Base-by-base conservation (phyloP, 805 yeast genomes). In the Wickerhamiella nectarea region DNA sequence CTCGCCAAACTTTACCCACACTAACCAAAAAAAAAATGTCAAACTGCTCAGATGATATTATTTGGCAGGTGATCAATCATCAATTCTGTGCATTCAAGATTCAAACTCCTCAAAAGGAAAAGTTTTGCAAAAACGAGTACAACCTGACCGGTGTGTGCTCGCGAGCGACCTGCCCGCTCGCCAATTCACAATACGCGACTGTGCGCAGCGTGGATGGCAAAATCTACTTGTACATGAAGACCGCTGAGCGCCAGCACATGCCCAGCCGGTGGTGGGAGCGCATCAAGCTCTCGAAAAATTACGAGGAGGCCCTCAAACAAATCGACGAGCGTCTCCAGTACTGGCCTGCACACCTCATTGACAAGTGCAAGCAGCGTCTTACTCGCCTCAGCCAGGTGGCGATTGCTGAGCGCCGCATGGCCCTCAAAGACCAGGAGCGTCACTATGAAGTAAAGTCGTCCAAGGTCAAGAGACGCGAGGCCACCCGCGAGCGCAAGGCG, bases 251-350 rank as follows among this genome's bases (percentile, higher is more conserved):
- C 65, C 93, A 94, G 17, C 97, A 91, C 60, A 82, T 86, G 50
- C 99, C 99, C 11, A 76, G 82, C 36, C 80, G 81, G 55, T 67
- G 84, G 60, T 91, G 99, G 99, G 96, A 91, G 65, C 74, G 96
- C 56, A 80, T 91, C 58, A 81, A 79, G 62, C 70, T 91, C 48
- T 81, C 91, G 38, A 86, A 84, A 63, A 87, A 91, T 62, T 91
- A 86, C 61, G 72, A 79, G 43, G 81, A 75, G 60, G 97, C 97
- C 1, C 69, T 91, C 56, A 72, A 73, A 50, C 99, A 91, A 62
- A 74, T 91, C 45, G 97, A 89, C 62, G 78, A 78, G 47, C 83
- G 85, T 53, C 69, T 91, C 48, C 68, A 80, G 41, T 86, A 89
- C 65, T 91, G 99, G 99, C 87, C 85, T 57, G 82, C 82, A 57